Conservation (phyloP, 768 basidiomycete species). For the Pilatotrama ljubarskyi region DNA sequence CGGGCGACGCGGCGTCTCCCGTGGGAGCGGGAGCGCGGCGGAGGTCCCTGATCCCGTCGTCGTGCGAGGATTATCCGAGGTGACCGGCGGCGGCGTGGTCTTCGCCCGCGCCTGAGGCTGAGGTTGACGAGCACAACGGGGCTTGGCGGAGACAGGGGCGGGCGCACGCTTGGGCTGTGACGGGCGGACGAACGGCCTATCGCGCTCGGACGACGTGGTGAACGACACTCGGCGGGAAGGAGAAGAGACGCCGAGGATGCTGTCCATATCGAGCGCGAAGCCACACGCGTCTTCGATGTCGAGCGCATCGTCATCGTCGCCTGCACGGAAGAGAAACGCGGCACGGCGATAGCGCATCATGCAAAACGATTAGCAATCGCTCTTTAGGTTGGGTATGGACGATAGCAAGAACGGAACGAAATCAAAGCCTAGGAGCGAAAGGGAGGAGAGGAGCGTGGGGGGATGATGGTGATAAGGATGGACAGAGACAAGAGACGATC, state of each 20-base stretch:
- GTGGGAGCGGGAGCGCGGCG: not conserved
- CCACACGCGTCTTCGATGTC: constrained; percentile 15
- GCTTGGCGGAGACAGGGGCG: constrained; percentile 1
- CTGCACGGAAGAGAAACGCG: constrained; percentile 2
- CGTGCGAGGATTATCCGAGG: constrained; percentile 1
- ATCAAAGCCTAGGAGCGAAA: too few relatives aligned
- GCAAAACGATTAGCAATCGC: not conserved
- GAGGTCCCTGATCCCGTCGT: not conserved
- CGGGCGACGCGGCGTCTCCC: not conserved
- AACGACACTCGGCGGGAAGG: constrained; percentile 22
- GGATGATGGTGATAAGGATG: not conserved
- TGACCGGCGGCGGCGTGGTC: not conserved
- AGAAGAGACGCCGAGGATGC: constrained; percentile 6
- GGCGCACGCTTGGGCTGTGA: too few relatives aligned
- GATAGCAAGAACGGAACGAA: too few relatives aligned
- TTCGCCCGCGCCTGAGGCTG: not conserved
- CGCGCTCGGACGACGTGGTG: constrained; percentile 25
- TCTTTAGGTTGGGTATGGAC: not conserved
- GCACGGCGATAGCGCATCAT: constrained; percentile 15
- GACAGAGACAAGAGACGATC: not conserved
- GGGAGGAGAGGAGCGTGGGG: not conserved
- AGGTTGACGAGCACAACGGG: too few relatives aligned
- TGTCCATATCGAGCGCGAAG: constrained; percentile 13
- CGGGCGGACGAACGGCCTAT: constrained; percentile 20
- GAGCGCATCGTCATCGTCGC: constrained; percentile 13